These are phyloP conservation scores for Heterococcus sp. DNA, from an alignment of 108 stramenopile species.

Conservation along the genomic window DNA sequence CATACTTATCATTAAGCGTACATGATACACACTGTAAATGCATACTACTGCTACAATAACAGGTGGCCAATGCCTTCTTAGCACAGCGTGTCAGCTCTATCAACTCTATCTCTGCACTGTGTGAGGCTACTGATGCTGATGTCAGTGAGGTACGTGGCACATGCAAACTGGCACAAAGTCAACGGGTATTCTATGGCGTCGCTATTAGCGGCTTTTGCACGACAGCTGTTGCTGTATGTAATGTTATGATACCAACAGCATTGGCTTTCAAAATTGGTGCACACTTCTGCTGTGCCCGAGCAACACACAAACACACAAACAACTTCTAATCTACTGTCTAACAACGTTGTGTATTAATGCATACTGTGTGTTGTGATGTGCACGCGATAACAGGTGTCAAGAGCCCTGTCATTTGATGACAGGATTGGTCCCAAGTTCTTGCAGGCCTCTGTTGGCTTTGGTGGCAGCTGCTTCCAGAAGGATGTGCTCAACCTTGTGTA, in stretches of 20 bases:
- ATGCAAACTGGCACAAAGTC: no score
- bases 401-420: constrained; percentile 92
- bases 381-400: constrained; percentile 63
- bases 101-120: constrained; percentile 99
- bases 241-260: no score
- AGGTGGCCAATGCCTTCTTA: constrained; percentile 82
- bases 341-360: neutral
- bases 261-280: no score
- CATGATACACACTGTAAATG: no score
- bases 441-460: constrained; percentile 94
- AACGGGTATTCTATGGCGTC: no score
- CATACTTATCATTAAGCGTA: no score
- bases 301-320: no score
- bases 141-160: constrained; percentile 66
- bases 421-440: constrained; percentile 97
- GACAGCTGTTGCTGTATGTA: no score
- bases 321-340: neutral
- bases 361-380: neutral
- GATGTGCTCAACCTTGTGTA: constrained; percentile 99
- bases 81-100: constrained; percentile 97
- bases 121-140: constrained; percentile 96
- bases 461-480: constrained; percentile 98
- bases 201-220: no score
- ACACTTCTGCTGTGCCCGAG: no score
- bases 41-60: no score